phyloP scores from a whole-genome alignment of 345 rosid species.

The Aurinia saxatilis region DNA sequence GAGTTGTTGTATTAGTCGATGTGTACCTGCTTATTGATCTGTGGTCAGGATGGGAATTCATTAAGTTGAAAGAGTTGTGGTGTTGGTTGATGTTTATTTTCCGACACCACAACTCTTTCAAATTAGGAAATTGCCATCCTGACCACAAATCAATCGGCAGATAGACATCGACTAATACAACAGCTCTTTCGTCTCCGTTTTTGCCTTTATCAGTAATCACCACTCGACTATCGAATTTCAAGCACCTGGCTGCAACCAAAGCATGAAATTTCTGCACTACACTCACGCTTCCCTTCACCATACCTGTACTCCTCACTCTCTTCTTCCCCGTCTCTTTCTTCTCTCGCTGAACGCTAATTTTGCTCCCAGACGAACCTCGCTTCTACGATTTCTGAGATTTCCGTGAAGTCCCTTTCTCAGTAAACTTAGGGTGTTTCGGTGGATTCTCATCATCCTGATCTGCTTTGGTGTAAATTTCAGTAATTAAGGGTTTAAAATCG shows the following conservation, averaged over 20 bases:
- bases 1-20: constrained; percentile 72
- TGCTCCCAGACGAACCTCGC: constrained; percentile 12
- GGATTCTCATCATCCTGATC: constrained; percentile 7
- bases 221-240: constrained; percentile 46
- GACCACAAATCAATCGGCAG: constrained; percentile 60
- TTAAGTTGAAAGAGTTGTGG: constrained; percentile 39
- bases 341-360: constrained; percentile 3
- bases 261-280: no score
- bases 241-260: constrained; percentile 46
- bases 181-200: constrained; percentile 40
- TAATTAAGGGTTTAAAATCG: neutral
- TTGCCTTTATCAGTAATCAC: constrained; percentile 32
- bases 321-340: constrained; percentile 20
- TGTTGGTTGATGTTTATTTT: no score
- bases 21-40: constrained; percentile 53
- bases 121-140: constrained; percentile 83
- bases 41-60: constrained; percentile 89
- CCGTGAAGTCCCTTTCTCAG: neutral
- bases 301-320: constrained; percentile 47
- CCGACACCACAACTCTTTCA: no score
- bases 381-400: constrained; percentile 15
- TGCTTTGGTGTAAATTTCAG: neutral
- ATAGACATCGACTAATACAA: constrained; percentile 71
- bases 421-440: constrained; percentile 12
- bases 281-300: constrained; percentile 78